Evolutionary conservation across 768 basidiomycete species (phyloP).

Genomic region (Suillus tomentosus): DNA sequence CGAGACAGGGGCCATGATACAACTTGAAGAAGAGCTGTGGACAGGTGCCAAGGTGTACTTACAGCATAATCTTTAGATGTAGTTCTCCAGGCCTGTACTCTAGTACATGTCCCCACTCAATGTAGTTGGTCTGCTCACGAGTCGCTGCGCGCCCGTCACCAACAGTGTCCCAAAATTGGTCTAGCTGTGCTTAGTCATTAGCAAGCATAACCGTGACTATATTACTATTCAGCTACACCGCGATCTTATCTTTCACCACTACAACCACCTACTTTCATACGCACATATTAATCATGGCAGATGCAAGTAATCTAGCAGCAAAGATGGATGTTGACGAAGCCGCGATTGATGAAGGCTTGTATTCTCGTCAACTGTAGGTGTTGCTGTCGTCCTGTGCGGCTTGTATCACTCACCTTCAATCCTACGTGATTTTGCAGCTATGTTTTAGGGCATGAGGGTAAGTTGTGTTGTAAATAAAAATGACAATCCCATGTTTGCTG

Average conservation of each 20-base stretch:
- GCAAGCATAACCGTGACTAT: background rate
- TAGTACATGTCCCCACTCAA: background rate
- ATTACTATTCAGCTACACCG: slow-evolving; percentile 2
- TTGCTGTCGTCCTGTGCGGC: slow-evolving; percentile 18
- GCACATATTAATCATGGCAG: slow-evolving; percentile 35
- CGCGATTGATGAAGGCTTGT: slow-evolving; percentile 90
- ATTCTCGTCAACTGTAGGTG: slow-evolving; percentile 89
- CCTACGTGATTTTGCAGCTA: slow-evolving; percentile 54
- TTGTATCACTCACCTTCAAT: slow-evolving; percentile 21
- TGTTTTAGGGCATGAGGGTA: slow-evolving; percentile 96
- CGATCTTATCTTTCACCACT: slow-evolving; percentile 14
- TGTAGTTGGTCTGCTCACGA: background rate
- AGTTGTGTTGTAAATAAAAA: slow-evolving; percentile 13
- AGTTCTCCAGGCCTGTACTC: background rate
- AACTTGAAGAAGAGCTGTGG: background rate
- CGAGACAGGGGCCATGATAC: background rate
- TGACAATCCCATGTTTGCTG: slow-evolving; percentile 15
- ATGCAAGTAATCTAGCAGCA: slow-evolving; percentile 34
- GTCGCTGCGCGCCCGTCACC: background rate
- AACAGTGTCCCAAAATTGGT: background rate
- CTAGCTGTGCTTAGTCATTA: slow-evolving; percentile 6
- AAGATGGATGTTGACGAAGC: slow-evolving; percentile 88
- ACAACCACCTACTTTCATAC: slow-evolving; percentile 7
- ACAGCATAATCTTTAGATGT: background rate
- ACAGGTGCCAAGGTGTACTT: background rate